These are phyloP conservation scores for Coemansia sp. DNA, from an alignment of 192 early-diverging fungal genomes.

Conservation along the genomic window DNA sequence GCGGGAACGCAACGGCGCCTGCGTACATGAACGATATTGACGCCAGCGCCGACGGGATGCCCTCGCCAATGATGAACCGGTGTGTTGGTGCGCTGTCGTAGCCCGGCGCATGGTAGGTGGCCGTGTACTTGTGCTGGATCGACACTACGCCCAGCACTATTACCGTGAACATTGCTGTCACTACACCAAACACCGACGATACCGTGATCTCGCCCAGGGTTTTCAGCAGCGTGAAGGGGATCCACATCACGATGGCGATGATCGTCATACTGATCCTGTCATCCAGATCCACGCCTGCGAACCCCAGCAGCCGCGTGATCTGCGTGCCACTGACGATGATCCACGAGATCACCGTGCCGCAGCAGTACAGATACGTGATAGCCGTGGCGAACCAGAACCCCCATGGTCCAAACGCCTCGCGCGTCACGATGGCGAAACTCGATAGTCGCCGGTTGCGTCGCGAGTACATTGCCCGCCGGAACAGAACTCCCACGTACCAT, in stretches of 20 bases:
- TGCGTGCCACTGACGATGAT: slow-evolving; percentile 78
- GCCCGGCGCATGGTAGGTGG: slow-evolving; percentile 36
- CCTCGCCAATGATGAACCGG: slow-evolving; percentile 60
- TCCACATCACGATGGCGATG: slow-evolving; percentile 61
- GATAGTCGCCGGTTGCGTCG: slow-evolving; percentile 61
- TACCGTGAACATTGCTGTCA: slow-evolving; percentile 65
- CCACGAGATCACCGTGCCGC: slow-evolving; percentile 70
- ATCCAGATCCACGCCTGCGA: slow-evolving; percentile 43
- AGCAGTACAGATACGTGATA: slow-evolving; percentile 60
- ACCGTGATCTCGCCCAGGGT: slow-evolving; percentile 78
- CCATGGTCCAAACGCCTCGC: slow-evolving; percentile 65
- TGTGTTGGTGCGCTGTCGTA: slow-evolving; percentile 44
- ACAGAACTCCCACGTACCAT: slow-evolving; percentile 71
- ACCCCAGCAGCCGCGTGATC: slow-evolving; percentile 59
- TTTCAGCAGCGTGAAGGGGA: slow-evolving; percentile 79
- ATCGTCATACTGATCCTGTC: slow-evolving; percentile 67
- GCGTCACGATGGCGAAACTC: slow-evolving; percentile 65
- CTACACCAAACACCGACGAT: slow-evolving; percentile 71
- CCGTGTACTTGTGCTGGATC: slow-evolving; percentile 44
- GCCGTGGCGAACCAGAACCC: slow-evolving; percentile 63
- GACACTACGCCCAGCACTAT: slow-evolving; percentile 48
- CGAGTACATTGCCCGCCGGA: slow-evolving; percentile 71
- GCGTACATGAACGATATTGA: slow-evolving; percentile 82
- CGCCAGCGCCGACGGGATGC: slow-evolving; percentile 73
- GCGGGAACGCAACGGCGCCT: slow-evolving; percentile 82